phyloP scores from a whole-genome alignment of 2,329 filamentous ascomycete species.

The Neobulgaria alba region DNA sequence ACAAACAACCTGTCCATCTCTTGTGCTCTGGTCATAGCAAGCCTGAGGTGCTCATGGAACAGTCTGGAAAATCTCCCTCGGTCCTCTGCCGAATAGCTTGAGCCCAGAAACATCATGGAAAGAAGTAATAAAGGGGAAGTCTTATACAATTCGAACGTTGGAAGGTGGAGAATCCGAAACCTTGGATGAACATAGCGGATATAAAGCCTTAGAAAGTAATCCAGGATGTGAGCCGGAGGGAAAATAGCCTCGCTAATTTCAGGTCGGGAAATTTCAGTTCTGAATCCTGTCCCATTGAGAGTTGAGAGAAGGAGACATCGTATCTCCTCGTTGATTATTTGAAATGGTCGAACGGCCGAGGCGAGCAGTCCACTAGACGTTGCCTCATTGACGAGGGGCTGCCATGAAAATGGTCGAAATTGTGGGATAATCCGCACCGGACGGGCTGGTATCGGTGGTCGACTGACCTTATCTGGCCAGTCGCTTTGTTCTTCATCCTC shows the following conservation, averaged over 20 bases:
- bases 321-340: slow-evolving; percentile 14
- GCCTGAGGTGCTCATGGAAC: slow-evolving; percentile 22
- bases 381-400: slow-evolving; percentile 21
- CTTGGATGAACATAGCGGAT: slow-evolving; percentile 22
- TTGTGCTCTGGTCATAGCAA: slow-evolving; percentile 16
- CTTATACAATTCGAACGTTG: slow-evolving; percentile 23
- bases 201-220: slow-evolving; percentile 25
- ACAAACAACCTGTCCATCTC: slow-evolving; percentile 22
- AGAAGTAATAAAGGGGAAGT: slow-evolving; percentile 19
- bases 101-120: slow-evolving; percentile 26
- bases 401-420: slow-evolving; percentile 20
- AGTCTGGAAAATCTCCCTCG: slow-evolving; percentile 21
- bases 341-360: slow-evolving; percentile 15
- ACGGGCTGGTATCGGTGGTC: slow-evolving; percentile 7
- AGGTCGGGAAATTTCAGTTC: slow-evolving; percentile 14
- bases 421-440: slow-evolving; percentile 15
- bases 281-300: slow-evolving; percentile 14
- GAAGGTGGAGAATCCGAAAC: slow-evolving; percentile 23
- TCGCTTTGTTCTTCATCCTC: slow-evolving; percentile 23
- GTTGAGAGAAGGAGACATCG: slow-evolving; percentile 14
- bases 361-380: slow-evolving; percentile 11
- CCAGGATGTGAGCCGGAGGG: slow-evolving; percentile 21
- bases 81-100: slow-evolving; percentile 22
- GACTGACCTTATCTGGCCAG: slow-evolving; percentile 22
- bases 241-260: slow-evolving; percentile 21